These are phyloP conservation scores for Grosmannia serpens DNA, from an alignment of 2,329 filamentous ascomycete genomes.

Conservation along the genomic window DNA sequence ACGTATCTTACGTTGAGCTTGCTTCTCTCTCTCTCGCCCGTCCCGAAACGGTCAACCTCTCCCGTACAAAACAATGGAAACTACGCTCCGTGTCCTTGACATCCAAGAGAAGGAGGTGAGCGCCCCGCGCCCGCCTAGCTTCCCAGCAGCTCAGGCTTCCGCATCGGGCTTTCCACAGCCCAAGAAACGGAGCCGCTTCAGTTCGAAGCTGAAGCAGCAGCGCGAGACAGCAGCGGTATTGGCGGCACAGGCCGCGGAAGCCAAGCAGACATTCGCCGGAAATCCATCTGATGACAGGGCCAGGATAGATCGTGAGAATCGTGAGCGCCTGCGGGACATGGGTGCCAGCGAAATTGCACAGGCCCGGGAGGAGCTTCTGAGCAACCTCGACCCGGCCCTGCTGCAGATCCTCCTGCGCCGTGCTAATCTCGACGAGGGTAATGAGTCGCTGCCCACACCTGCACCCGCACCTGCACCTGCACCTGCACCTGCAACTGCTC, in stretches of 20 bases:
- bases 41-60: neutral
- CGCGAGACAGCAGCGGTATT: slow-evolving; percentile 22
- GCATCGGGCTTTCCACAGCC: slow-evolving; percentile 77
- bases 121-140: slow-evolving; percentile 48
- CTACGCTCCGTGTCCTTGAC: slow-evolving; percentile 53
- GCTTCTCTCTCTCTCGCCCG: neutral
- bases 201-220: slow-evolving; percentile 70
- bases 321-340: slow-evolving; percentile 63
- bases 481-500: neutral
- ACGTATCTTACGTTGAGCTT: neutral
- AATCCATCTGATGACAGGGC: slow-evolving; percentile 43
- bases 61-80: neutral
- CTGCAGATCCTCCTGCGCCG: slow-evolving; percentile 66
- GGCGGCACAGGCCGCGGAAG: neutral
- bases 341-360: slow-evolving; percentile 68
- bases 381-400: slow-evolving; percentile 61
- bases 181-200: slow-evolving; percentile 57
- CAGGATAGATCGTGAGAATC: slow-evolving; percentile 76
- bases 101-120: slow-evolving; percentile 62
- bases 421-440: slow-evolving; percentile 59
- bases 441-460: neutral
- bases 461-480: neutral
- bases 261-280: neutral
- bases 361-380: slow-evolving; percentile 70
- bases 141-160: slow-evolving; percentile 45